Evolutionary conservation across 2,329 filamentous ascomycete genomes (phyloP), one percentile per base, ranked within the genome.

Genomic region (Endoconidiophora polonica): DNA sequence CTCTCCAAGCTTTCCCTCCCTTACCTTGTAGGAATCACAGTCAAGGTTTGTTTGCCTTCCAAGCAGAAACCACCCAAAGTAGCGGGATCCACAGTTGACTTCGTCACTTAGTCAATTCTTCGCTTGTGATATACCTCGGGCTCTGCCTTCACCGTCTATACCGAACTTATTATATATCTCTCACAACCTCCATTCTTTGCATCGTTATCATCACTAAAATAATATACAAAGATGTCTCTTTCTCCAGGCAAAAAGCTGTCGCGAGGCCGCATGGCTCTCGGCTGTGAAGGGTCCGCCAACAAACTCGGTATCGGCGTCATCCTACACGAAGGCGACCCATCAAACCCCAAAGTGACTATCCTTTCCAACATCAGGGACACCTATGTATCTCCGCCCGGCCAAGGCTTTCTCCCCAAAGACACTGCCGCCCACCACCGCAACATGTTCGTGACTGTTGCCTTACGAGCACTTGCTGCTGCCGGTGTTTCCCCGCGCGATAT

Each of bases 231-330:
- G 12, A 33, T 33, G 26, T 33, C 26, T 33, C 26, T 10, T 10
- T 10, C 5, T 10, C 7, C 26, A 3, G 26, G 5, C 52, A 60
- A 56, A 23, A 52, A 48, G 44, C 37, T 23, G 43, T 46, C 26
- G 16, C 39, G 43, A 23, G 48, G 67, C 52, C 71, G 71, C 60
- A 70, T 77, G 55, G 71, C 74, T 57, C 66, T 79, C 55, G 75
- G 75, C 56, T 75, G 72, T 62, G 91, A 98, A 71, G 90, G 91
- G 64, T 94, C 86, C 52, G 91, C 91, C 66, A 98, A 98, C 73
- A 98, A 98, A 68, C 79, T 98, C 48, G 91, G 90, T 57, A 82
- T 96, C 52, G 91, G 91, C 60, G 72, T 98, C 52, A 94, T 98
- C 63, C 76, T 79, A 22, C 91, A 96, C 69, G 72, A 79, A 51